Conservation (phyloP, 768 basidiomycete genomes). For the Xerocomellus amylosporus region DNA sequence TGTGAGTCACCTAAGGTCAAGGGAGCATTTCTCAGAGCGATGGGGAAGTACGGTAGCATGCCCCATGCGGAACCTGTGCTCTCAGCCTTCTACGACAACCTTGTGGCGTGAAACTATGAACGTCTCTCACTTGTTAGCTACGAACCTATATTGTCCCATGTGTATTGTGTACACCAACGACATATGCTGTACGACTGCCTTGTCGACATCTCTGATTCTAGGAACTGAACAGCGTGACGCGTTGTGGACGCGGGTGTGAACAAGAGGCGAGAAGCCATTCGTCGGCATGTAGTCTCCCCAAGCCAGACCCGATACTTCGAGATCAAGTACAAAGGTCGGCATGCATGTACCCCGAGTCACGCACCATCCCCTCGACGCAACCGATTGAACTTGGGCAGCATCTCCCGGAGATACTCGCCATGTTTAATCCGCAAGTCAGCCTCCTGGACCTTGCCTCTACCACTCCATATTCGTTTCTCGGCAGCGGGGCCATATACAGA, state of each 20-base stretch:
- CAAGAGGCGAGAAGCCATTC: neutral
- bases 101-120: neutral
- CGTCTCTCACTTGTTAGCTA: neutral
- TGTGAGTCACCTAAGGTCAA: slow-evolving; percentile 14
- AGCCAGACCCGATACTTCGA: no score
- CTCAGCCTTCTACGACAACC: slow-evolving; percentile 17
- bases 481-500: slow-evolving; percentile 77
- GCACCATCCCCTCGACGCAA: slow-evolving; percentile 58
- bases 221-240: neutral
- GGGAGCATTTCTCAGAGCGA: slow-evolving; percentile 7
- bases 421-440: slow-evolving; percentile 83
- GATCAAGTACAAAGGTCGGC: no score
- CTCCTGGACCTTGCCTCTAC: slow-evolving; percentile 79
- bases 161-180: neutral
- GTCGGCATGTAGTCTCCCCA: no score
- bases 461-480: slow-evolving; percentile 80
- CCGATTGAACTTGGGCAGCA: slow-evolving; percentile 86
- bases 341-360: slow-evolving; percentile 19
- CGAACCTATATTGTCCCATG: neutral
- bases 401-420: slow-evolving; percentile 87
- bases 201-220: neutral
- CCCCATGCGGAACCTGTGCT: slow-evolving; percentile 12
- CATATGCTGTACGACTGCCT: neutral
- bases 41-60: neutral
- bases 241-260: neutral